A percentile compares a stretch with the other conserved stretches of the same genome.
These are phyloP conservation scores for Onygenales sp. DNA, from an alignment of 2,329 filamentous ascomycete species.

Conservation along the genomic window DNA sequence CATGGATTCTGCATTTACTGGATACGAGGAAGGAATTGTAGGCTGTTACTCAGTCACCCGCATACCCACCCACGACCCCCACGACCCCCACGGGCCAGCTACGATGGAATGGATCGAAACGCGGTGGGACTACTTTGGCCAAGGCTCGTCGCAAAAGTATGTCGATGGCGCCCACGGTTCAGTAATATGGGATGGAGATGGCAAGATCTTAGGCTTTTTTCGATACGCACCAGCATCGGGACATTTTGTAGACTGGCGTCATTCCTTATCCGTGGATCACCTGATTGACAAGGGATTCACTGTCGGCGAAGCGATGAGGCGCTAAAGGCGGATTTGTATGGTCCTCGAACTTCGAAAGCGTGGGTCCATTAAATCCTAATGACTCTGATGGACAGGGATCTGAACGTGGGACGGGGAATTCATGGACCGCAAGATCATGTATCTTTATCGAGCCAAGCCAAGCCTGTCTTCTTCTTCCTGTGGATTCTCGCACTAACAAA, in stretches of 20 bases:
- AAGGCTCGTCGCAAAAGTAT: slow-evolving; percentile 1
- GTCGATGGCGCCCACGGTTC: slow-evolving; percentile 9
- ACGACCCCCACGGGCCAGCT: background rate
- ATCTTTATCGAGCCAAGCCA: too few species aligned
- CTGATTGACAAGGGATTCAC: background rate
- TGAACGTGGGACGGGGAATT: too few species aligned
- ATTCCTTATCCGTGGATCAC: slow-evolving; percentile 7
- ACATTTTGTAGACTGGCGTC: slow-evolving; percentile 8
- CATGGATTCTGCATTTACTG: slow-evolving; percentile 5
- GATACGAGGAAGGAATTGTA: slow-evolving; percentile 5
- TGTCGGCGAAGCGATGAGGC: too few species aligned
- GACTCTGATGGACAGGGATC: too few species aligned
- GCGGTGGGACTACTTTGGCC: slow-evolving; percentile 11
- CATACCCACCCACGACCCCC: slow-evolving; percentile 1
- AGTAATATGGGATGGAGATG: slow-evolving; percentile 7
- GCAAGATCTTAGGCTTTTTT: slow-evolving; percentile 10
- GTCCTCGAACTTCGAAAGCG: too few species aligned
- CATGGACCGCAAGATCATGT: too few species aligned
- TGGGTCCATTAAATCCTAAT: too few species aligned
- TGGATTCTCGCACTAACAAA: too few species aligned
- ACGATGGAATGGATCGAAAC: slow-evolving; percentile 5
- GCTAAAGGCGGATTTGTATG: too few species aligned
- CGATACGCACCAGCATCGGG: slow-evolving; percentile 9
- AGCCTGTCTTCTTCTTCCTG: too few species aligned
- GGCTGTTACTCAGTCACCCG: background rate